Base-by-base conservation (phyloP, 306 rosid species). In the Dryas octopetala region DNA sequence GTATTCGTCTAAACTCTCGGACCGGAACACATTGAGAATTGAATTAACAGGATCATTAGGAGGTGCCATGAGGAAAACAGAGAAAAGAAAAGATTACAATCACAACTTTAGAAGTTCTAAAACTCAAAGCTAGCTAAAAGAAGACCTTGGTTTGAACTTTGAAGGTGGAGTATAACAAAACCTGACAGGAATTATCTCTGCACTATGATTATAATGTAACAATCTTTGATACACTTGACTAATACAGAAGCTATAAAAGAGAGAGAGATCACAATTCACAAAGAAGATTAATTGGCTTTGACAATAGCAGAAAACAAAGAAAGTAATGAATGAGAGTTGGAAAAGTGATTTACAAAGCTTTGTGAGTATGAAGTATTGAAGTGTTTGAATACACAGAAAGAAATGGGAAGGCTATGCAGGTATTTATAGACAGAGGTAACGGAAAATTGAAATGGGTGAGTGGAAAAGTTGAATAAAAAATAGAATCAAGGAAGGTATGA, bases 21-120 rank as follows among this genome's bases (percentile, higher is more conserved):
- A 69, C 17, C 28, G 63, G 5, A 68, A 44, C 28, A 26, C 66
- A 13, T 58, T 41, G 11, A 26, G 44, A 68, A 55, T 46, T 54
- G 85, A 23, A 17, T n/a, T 62, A 38, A 70, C 26, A 46, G 88
- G 82, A 41, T 82, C 86, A n/a, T 89, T 84, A 2, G 88, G 87
- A 7, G 96, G 87, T 73, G 91, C 90, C 98, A 94, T 90, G 79
- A 68, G 55, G 7, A 53, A 45, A 62, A 16, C 46, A 62, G 32
- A 75, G 32, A 58, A 75, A 70, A 5, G n/a, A 47, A 16, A n/a
- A 49, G 52, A 62, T 11, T 15, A 45, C 32, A 41, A 32, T 32
- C 38, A 32, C 38, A 32, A 32, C 38, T 32, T 32, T 32, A n/a
- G 32, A 43, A 38, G 23, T 43, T 5, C 19, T 12, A 66, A 1